Evolutionary conservation across 1,139 yeast species (phyloP), one percentile per base, ranked within the genome.

Genomic region (Suhomyces atakaporum): DNA sequence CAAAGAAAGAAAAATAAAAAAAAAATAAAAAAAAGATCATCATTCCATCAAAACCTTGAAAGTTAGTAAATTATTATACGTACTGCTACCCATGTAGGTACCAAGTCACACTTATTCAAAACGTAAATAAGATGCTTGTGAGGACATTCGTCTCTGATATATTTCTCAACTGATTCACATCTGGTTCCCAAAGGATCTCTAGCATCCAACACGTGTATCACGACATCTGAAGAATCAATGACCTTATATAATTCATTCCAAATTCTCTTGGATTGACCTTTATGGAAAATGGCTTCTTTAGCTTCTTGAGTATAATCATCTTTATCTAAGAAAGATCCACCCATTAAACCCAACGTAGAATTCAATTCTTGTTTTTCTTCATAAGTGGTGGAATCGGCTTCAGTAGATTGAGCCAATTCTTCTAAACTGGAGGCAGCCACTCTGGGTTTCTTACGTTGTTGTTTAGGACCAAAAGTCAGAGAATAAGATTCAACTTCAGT

Each of bases 1-100:
- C 12, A 39, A 34, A 36, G 40, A 43, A n/a, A n/a, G n/a, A n/a
- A n/a, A n/a, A n/a, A n/a, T n/a, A n/a, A n/a, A n/a, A n/a, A n/a
- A n/a, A n/a, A n/a, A n/a, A n/a, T n/a, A 39, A 36, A 39, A 38
- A 43, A 14, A 12, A 18, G 9, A 4, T 21, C 44, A 42, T 26
- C 21, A 18, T 9, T 7, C 18, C 45, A 43, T 31, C 19, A 15
- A 43, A 42, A 14, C 31, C 38, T 26, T 20, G 9, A 26, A 30
- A 25, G 33, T 29, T 29, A 33, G 29, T 29, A n/a, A n/a, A n/a
- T n/a, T n/a, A 29, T 33, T 37, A 58, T 68, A 89, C 97, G 78
- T 87, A 92, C 97, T 58, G 98, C 96, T 55, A 89, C 97, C 97
- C 97, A 92, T 40, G 97, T 92, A 46, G 98, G 98, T 36, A 94